Percentiles rank a stretch among this genome's conserved stretches.
These are phyloP conservation scores for Colletotrichum destructivum DNA, from an alignment of 2,329 filamentous ascomycete genomes.

Conservation along the genomic window DNA sequence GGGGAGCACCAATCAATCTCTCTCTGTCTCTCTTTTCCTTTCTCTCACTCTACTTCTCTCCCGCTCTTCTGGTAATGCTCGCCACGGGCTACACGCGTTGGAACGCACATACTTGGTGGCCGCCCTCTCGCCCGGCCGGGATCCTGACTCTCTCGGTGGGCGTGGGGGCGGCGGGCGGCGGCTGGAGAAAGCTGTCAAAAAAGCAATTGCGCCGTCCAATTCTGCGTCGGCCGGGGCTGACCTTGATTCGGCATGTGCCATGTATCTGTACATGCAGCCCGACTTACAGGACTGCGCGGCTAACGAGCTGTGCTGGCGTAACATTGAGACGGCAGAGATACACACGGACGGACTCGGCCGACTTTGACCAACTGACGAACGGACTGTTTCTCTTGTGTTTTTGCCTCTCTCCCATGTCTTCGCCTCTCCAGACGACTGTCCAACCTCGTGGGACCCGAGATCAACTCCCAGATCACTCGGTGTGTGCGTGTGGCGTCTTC, in stretches of 20 bases:
- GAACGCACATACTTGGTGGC: not conserved
- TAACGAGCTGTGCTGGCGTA: not conserved
- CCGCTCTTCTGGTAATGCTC: not conserved
- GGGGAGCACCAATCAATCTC: not conserved
- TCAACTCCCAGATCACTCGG: not conserved
- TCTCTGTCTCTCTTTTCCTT: not conserved
- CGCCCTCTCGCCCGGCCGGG: constrained; percentile 20
- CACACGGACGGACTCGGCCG: not conserved
- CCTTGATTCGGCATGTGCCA: constrained; percentile 30
- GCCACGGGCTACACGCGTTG: constrained; percentile 14
- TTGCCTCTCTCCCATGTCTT: not conserved
- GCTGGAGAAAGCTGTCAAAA: constrained; percentile 25
- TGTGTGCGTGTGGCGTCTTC: not conserved
- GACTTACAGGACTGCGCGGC: constrained; percentile 4
- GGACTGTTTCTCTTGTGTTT: not conserved
- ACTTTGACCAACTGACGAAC: too few species aligned
- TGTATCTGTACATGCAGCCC: not conserved
- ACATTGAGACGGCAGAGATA: not conserved
- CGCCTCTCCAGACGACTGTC: not conserved
- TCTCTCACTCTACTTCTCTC: too few species aligned
- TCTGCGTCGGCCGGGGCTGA: constrained; percentile 12
- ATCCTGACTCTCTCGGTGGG: constrained; percentile 13
- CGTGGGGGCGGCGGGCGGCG: constrained; percentile 21
- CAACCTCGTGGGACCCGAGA: not conserved
- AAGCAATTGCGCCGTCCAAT: constrained; percentile 29